A percentile compares a stretch with the other conserved stretches of the same genome.
phyloP scores from a whole-genome alignment of 2,329 filamentous ascomycete species.

The Thielaviopsis ethacetica region DNA sequence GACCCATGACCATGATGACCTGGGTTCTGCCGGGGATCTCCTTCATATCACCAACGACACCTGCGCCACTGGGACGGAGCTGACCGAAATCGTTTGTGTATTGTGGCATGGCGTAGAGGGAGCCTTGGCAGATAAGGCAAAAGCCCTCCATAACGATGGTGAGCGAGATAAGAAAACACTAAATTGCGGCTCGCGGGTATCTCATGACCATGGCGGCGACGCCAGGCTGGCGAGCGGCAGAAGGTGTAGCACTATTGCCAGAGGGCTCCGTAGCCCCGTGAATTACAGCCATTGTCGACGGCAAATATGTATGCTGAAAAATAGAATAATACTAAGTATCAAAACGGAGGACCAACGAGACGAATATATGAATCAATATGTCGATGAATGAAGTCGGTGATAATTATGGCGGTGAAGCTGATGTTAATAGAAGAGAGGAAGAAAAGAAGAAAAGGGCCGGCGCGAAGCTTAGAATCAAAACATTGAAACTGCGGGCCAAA shows the following conservation, averaged over 20 bases:
- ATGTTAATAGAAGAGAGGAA: neutral
- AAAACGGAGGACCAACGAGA: neutral
- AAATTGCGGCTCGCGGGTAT: constrained; percentile 10
- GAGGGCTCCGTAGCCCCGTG: neutral
- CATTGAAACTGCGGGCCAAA: neutral
- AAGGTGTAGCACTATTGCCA: neutral
- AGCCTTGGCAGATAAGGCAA: constrained; percentile 10
- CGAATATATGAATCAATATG: neutral
- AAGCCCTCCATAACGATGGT: constrained; percentile 13
- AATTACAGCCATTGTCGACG: neutral
- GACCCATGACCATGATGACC: constrained; percentile 26
- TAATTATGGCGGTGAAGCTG: neutral
- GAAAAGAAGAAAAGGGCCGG: neutral
- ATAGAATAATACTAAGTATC: neutral
- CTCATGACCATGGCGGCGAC: neutral
- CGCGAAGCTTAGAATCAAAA: neutral
- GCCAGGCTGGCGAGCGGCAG: neutral
- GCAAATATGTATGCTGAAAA: neutral
- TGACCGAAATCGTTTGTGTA: constrained; percentile 19
- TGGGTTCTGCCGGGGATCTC: constrained; percentile 30
- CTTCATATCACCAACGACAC: constrained; percentile 14
- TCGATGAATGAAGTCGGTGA: neutral
- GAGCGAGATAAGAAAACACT: constrained; percentile 12
- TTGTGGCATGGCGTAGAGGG: constrained; percentile 16
- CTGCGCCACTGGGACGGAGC: constrained; percentile 12